A percentile compares a stretch with the other conserved stretches of the same genome.
Conservation (phyloP, 768 basidiomycete species). For the Sporobolomyces roseus region DNA sequence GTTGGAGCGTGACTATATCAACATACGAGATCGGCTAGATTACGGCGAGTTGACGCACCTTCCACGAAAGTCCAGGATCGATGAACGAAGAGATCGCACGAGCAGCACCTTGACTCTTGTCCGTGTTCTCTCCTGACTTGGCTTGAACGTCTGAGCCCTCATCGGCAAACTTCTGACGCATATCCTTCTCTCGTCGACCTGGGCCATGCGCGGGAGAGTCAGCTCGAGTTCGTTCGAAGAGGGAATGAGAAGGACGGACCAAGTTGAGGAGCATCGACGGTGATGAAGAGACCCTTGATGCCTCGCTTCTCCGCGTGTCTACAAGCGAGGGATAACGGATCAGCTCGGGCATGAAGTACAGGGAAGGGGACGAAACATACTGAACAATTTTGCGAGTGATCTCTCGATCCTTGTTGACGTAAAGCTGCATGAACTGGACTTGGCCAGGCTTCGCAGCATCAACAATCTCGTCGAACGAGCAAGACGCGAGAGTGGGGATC, state of each 20-base stretch:
- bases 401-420: conserved; percentile 84
- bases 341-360: too few relatives aligned
- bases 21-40: too few relatives aligned
- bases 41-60: conserved; percentile 32
- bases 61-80: conserved; percentile 83
- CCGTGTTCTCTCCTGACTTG: conserved; percentile 56
- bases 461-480: conserved; percentile 93
- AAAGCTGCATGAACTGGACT: conserved; percentile 80
- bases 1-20: not conserved
- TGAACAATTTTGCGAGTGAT: conserved; percentile 81
- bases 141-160: conserved; percentile 58
- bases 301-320: conserved; percentile 85
- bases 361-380: too few relatives aligned
- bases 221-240: too few relatives aligned
- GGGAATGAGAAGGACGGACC: too few relatives aligned
- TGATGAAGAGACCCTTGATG: conserved; percentile 88
- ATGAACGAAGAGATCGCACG: conserved; percentile 95
- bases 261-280: conserved; percentile 94
- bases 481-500: conserved; percentile 94
- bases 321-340: too few relatives aligned
- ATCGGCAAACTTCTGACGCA: conserved; percentile 87
- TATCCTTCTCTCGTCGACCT: conserved; percentile 62
- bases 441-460: conserved; percentile 76
- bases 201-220: too few relatives aligned
- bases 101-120: conserved; percentile 86